Percentiles rank a stretch among this genome's conserved stretches.
phyloP scores from a whole-genome alignment of 805 yeast species.

The Tetrapisispora phaffii region DNA sequence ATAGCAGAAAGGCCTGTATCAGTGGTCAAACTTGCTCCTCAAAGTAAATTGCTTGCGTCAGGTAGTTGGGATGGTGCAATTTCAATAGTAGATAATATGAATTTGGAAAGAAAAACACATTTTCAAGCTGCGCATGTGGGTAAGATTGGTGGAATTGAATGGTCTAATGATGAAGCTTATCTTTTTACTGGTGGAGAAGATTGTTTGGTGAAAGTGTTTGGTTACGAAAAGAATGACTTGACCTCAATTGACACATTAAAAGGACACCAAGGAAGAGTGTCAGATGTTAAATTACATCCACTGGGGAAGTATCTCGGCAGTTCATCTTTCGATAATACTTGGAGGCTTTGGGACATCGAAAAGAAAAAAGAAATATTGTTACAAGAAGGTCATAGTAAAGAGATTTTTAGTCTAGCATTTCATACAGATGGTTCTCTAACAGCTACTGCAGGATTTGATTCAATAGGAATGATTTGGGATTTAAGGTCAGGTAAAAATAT shows the following conservation, averaged over 20 bases:
- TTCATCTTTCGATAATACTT: conserved; percentile 76
- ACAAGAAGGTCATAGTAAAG: conserved; percentile 84
- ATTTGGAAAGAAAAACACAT: conserved; percentile 26
- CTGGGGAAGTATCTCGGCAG: conserved; percentile 44
- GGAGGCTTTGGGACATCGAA: conserved; percentile 77
- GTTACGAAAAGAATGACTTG: conserved; percentile 9
- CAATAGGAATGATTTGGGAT: conserved; percentile 73
- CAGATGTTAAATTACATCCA: conserved; percentile 59
- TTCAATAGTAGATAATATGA: conserved; percentile 36
- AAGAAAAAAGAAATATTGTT: conserved; percentile 41
- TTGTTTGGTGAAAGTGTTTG: conserved; percentile 32
- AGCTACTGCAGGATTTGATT: conserved; percentile 74
- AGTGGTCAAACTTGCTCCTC: conserved; percentile 37
- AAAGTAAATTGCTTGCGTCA: conserved; percentile 36
- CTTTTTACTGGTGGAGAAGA: conserved; percentile 41
- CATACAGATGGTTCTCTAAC: conserved; percentile 73
- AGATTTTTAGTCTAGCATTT: conserved; percentile 49
- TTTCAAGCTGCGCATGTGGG: conserved; percentile 36
- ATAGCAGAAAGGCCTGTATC: conserved; percentile 65
- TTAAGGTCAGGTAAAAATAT: conserved; percentile 64
- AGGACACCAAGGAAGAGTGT: conserved; percentile 51
- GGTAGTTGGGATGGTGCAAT: conserved; percentile 83
- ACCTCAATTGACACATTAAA: conserved; percentile 17
- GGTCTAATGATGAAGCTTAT: conserved; percentile 35
- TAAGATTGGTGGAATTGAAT: conserved; percentile 61